Conservation (phyloP, 2,329 filamentous ascomycete genomes). For the Xenosphaeropsis pyriputrescens region DNA sequence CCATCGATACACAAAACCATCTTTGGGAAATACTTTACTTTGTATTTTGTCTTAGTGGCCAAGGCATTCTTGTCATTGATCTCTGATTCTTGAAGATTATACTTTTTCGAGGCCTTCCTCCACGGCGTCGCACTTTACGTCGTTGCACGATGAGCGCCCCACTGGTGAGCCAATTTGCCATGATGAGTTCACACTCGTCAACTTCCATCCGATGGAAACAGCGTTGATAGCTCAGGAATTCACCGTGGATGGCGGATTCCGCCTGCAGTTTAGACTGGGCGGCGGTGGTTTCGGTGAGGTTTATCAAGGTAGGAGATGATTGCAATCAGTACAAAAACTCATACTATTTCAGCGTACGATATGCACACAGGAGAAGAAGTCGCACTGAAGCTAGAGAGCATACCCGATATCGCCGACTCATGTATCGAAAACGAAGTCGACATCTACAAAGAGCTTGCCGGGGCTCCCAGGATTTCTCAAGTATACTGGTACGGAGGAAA, state of each 20-base stretch:
- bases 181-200: too few relatives aligned
- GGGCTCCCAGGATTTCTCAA: slow-evolving; percentile 89
- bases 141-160: too few relatives aligned
- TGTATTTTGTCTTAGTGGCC: too few relatives aligned
- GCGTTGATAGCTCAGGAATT: slow-evolving; percentile 63
- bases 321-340: neutral
- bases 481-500: slow-evolving; percentile 97
- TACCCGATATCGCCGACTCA: slow-evolving; percentile 95
- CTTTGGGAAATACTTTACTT: too few relatives aligned
- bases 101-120: too few relatives aligned
- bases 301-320: slow-evolving; percentile 55
- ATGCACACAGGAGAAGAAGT: slow-evolving; percentile 98
- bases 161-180: too few relatives aligned
- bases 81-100: too few relatives aligned
- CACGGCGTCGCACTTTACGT: too few relatives aligned
- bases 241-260: slow-evolving; percentile 95
- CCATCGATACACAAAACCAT: too few relatives aligned
- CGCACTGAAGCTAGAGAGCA: slow-evolving; percentile 93
- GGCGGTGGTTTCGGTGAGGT: slow-evolving; percentile 94
- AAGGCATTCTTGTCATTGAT: too few relatives aligned
- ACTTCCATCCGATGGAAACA: too few relatives aligned
- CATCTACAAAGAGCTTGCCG: slow-evolving; percentile 72
- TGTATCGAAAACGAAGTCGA: slow-evolving; percentile 94
- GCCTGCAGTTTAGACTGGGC: slow-evolving; percentile 93
- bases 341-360: slow-evolving; percentile 44